A percentile compares a stretch with the other conserved stretches of the same genome.
Evolutionary conservation across 305 asterid genomes (phyloP).

Genomic region (Lippia alba): DNA sequence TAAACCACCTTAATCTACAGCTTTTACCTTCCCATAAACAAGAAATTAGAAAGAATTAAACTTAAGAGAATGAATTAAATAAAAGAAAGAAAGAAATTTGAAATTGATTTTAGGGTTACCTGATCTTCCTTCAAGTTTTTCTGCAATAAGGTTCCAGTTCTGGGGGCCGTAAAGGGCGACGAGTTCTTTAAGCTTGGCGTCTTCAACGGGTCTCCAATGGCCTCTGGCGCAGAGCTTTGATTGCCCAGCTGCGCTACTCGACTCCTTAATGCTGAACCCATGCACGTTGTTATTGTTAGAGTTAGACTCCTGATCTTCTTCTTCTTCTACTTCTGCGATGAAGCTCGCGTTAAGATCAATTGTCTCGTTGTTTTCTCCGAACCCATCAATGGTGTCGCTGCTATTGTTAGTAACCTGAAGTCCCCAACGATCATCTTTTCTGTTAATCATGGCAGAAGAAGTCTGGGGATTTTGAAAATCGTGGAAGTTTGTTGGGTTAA

Average conservation of each 20-base stretch:
- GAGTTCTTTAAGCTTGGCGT: slow-evolving; percentile 77
- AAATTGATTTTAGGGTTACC: slow-evolving; percentile 44
- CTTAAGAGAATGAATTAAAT: background rate
- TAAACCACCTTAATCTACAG: slow-evolving; percentile 92
- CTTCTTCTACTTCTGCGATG: slow-evolving; percentile 35
- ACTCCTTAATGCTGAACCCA: slow-evolving; percentile 37
- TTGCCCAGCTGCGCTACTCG: slow-evolving; percentile 35
- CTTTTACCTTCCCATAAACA: slow-evolving; percentile 65
- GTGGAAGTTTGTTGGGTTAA: slow-evolving; percentile 28
- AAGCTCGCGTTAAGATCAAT: slow-evolving; percentile 63
- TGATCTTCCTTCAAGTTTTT: slow-evolving; percentile 83
- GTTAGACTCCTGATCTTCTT: slow-evolving; percentile 28
- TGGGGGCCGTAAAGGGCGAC: slow-evolving; percentile 92
- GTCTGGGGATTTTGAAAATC: background rate
- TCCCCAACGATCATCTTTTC: no score
- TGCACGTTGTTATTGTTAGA: slow-evolving; percentile 33
- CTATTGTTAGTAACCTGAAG: no score
- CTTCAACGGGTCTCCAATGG: slow-evolving; percentile 98
- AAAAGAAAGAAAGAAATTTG: no score
- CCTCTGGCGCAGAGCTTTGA: slow-evolving; percentile 81
- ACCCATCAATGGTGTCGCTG: slow-evolving; percentile 33
- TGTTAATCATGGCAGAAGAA: no score
- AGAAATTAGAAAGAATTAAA: background rate
- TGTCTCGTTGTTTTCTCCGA: slow-evolving; percentile 34
- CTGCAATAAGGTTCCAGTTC: slow-evolving; percentile 91